Evolutionary conservation across 352 stramenopile species (phyloP).

Genomic region (Pythium utonaiense): DNA sequence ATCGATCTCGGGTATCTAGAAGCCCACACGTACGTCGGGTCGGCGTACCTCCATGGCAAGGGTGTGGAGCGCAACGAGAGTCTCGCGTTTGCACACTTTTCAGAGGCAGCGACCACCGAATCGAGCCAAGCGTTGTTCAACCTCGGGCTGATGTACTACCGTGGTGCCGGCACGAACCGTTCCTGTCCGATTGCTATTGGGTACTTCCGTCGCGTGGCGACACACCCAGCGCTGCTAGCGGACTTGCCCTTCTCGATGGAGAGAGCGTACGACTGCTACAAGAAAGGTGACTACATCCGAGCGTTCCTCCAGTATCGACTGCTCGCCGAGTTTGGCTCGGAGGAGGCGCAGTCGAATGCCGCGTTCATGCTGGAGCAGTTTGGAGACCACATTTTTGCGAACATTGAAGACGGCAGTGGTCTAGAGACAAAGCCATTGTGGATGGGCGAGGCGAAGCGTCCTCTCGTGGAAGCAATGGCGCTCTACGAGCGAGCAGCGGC

Average conservation of each 20-base stretch:
- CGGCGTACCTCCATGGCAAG: conserved; percentile 57
- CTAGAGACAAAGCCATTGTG: conserved; percentile 4
- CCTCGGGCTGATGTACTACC: conserved; percentile 72
- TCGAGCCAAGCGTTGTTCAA: conserved; percentile 66
- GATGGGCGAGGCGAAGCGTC: conserved; percentile 27
- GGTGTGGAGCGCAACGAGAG: conserved; percentile 45
- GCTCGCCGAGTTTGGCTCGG: conserved; percentile 54
- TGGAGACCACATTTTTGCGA: conserved; percentile 37
- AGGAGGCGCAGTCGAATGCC: conserved; percentile 64
- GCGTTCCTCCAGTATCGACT: conserved; percentile 71
- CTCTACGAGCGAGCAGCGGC: conserved; percentile 51
- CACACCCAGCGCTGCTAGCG: conserved; percentile 44
- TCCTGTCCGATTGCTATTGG: conserved; percentile 46
- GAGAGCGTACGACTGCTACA: conserved; percentile 66
- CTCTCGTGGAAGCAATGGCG: conserved; percentile 43
- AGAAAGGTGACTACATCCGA: conserved; percentile 55
- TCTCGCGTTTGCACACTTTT: conserved; percentile 58
- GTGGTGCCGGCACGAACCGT: conserved; percentile 41
- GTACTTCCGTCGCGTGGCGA: conserved; percentile 62
- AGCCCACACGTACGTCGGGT: conserved; percentile 66
- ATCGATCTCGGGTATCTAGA: conserved; percentile 55
- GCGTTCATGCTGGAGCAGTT: conserved; percentile 68
- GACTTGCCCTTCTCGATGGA: conserved; percentile 58
- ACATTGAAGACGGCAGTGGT: background rate
- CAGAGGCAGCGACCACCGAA: conserved; percentile 40